Conservation (phyloP, 331 rosid genomes). For the Quercus phellos region DNA sequence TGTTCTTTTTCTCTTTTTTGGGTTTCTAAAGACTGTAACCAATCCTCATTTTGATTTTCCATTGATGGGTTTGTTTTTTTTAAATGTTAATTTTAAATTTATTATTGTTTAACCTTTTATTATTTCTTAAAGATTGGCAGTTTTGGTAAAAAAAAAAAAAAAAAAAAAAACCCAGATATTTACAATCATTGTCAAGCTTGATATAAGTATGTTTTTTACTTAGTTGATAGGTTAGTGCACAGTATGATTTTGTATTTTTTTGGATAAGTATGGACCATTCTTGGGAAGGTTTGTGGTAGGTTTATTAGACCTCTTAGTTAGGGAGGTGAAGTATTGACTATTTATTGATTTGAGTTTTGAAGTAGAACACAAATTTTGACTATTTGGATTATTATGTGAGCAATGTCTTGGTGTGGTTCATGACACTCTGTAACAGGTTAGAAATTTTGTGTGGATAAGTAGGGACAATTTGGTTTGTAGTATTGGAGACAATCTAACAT, state of each 20-base stretch:
- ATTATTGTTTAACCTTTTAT: too few species aligned
- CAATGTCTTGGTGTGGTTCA: background rate
- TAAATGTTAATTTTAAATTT: background rate
- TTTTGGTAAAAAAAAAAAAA: too few species aligned
- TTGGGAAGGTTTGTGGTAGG: background rate
- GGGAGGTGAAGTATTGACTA: background rate
- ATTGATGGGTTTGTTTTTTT: background rate
- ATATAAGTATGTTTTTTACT: background rate
- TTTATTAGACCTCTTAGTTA: background rate
- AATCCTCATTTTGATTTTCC: slow-evolving; percentile 2
- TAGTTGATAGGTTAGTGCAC: background rate
- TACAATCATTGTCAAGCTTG: slow-evolving; percentile 11
- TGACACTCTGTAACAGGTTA: background rate
- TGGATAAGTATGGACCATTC: background rate
- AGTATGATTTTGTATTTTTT: too few species aligned
- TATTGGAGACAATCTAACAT: background rate
- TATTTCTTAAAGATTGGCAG: too few species aligned
- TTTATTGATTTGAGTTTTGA: background rate
- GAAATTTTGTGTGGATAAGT: background rate
- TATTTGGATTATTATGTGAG: background rate
- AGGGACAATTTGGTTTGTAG: background rate
- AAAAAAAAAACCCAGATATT: background rate
- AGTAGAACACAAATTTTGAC: slow-evolving; percentile 1
- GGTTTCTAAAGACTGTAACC: slow-evolving; percentile 3
- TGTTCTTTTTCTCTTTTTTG: background rate